These are phyloP conservation scores for Talaromyces stipitatus DNA, from an alignment of 495 filamentous ascomycete species.

Conservation along the genomic window DNA sequence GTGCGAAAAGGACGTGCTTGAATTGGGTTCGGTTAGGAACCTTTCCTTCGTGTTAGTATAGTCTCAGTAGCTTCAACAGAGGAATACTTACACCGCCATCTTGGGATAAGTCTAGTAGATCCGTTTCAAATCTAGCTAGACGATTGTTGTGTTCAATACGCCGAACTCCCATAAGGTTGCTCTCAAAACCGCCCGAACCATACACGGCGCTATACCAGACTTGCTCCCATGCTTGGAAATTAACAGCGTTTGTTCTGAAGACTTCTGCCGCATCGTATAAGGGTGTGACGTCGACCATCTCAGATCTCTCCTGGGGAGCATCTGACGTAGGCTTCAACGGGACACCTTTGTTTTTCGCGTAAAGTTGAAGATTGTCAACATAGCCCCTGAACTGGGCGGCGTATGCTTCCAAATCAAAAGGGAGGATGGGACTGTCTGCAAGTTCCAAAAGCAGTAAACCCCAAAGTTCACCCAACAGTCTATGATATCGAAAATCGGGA, in stretches of 20 bases:
- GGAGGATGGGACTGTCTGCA: constrained; percentile 69
- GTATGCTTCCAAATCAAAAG: constrained; percentile 78
- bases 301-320: constrained; percentile 19
- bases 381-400: constrained; percentile 53
- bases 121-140: constrained; percentile 73
- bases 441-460: constrained; percentile 80
- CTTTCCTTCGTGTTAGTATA: constrained; percentile 33
- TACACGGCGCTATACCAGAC: constrained; percentile 63
- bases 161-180: constrained; percentile 51
- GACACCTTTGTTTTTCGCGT: constrained; percentile 49
- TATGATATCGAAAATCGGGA: constrained; percentile 77
- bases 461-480: constrained; percentile 68
- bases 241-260: constrained; percentile 48
- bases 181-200: constrained; percentile 62
- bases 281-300: constrained; percentile 45
- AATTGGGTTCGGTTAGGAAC: constrained; percentile 86
- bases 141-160: constrained; percentile 61
- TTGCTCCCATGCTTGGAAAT: constrained; percentile 67
- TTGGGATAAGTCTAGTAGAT: constrained; percentile 65
- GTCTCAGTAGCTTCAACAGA: constrained; percentile 8
- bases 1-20: constrained; percentile 86
- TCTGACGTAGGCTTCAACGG: constrained; percentile 28
- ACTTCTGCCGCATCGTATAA: constrained; percentile 53
- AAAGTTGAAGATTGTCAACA: constrained; percentile 56
- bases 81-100: constrained; percentile 56